phyloP scores from a whole-genome alignment of 2,329 filamentous ascomycete species.

The Exutisphaerella laricina region DNA sequence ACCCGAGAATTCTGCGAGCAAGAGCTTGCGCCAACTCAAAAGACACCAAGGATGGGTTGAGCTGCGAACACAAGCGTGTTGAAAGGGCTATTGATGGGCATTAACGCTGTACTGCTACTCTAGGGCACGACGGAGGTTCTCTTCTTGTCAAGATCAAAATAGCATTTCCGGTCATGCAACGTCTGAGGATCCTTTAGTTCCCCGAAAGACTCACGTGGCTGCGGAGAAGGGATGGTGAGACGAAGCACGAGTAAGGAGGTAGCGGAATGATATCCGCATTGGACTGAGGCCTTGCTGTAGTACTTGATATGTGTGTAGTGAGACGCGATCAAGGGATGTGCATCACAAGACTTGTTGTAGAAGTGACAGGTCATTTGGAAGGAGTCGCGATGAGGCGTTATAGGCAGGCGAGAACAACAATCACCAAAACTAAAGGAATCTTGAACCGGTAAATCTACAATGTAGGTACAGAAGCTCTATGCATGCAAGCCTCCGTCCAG shows the following conservation, averaged over 20 bases:
- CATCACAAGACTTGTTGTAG: not conserved
- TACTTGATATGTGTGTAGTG: not conserved
- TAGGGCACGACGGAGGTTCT: not conserved
- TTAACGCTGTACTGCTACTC: too few relatives aligned
- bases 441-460: conserved; percentile 20
- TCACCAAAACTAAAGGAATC: not conserved
- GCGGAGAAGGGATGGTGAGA: not conserved
- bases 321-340: not conserved
- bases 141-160: not conserved
- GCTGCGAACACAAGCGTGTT: too few relatives aligned
- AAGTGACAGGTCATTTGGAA: not conserved
- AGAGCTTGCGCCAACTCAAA: too few relatives aligned
- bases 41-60: not conserved
- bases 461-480: conserved; percentile 20
- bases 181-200: not conserved
- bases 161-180: not conserved
- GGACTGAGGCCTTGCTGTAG: too few relatives aligned
- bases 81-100: too few relatives aligned
- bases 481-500: conserved; percentile 16
- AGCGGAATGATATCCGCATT: not conserved
- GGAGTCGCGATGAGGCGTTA: not conserved
- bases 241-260: not conserved
- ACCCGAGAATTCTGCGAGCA: not conserved
- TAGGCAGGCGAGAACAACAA: not conserved
- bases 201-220: not conserved